These are phyloP conservation scores for Aspergillus funiculosus DNA, from an alignment of 495 filamentous ascomycete species.

Conservation along the genomic window DNA sequence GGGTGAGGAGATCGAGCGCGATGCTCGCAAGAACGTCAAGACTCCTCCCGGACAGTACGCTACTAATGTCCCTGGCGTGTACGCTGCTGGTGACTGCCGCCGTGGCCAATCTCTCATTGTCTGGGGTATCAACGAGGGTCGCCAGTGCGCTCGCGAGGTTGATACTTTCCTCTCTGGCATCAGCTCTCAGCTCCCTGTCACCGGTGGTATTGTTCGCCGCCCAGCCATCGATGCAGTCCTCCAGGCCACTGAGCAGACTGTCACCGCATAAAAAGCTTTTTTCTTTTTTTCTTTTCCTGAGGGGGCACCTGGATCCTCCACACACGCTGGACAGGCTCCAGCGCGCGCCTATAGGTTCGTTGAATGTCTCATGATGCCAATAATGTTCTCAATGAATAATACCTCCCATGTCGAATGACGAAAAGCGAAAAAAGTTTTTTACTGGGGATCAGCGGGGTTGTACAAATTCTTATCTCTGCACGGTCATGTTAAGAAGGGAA, in stretches of 20 bases:
- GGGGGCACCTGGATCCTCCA: not conserved
- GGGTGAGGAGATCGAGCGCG: constrained; percentile 82
- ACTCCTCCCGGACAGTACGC: constrained; percentile 83
- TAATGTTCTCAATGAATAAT: constrained; percentile 19
- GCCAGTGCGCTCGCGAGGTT: constrained; percentile 88
- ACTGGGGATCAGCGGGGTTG: constrained; percentile 11
- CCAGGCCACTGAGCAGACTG: constrained; percentile 25
- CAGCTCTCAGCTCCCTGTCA: constrained; percentile 78
- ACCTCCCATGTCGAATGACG: constrained; percentile 10
- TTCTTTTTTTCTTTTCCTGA: too few relatives aligned
- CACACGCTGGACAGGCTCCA: constrained; percentile 17
- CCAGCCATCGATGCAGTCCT: constrained; percentile 52
- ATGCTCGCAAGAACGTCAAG: constrained; percentile 96
- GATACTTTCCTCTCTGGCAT: constrained; percentile 77
- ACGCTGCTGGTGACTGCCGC: constrained; percentile 94
- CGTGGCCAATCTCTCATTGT: constrained; percentile 96
- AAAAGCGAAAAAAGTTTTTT: constrained; percentile 10
- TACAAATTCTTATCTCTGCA: too few relatives aligned
- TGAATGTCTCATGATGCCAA: constrained; percentile 18
- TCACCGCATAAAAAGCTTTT: constrained; percentile 27
- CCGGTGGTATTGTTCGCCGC: constrained; percentile 88
- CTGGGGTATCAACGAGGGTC: constrained; percentile 99
- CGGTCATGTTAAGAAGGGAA: constrained; percentile 6
- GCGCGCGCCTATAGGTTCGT: constrained; percentile 8
- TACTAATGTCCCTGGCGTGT: constrained; percentile 85